Base-by-base conservation (phyloP, 306 rosid species). In the Cicer yamashitae region DNA sequence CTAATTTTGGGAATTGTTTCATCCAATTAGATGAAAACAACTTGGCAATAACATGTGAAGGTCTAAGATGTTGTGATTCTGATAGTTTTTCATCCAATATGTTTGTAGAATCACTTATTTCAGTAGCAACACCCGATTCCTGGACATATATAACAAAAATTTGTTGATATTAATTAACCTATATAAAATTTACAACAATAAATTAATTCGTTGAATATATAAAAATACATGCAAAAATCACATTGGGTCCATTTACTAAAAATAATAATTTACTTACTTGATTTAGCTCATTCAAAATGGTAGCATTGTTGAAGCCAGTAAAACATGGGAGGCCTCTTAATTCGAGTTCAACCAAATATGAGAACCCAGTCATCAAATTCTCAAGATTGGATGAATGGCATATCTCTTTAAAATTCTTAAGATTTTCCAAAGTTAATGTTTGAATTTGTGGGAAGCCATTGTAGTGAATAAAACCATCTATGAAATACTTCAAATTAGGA, bases 11-110 rank as follows among this genome's bases (percentile, higher is more conserved):
- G 7, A 65, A 43, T 2, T 65, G 5, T 43, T 43, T 5, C 52
- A 65, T 65, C 53, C 52, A 43, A 43, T 65, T 8, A 70, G 10
- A 63, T 40, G 69, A 63, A 41, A 63, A 63, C 20, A 63, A 63
- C 69, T 38, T 39, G 30, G 51, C 22, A 20, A 20, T 20, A 20
- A 20, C 22, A 20, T 20, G 22, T 20, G 22, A 20, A 1, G 22
- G 1, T 20, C 22, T 20, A 20, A 1, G 22, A 20, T 20, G 22
- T 20, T 20, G 22, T 20, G 22, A 20, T 20, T 20, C 22, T 20
- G 22, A 20, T 1, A 20, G 22, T 20, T 20, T 20, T 20, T 20
- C 22, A 20, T 20, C 22, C 22, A 20, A 20, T 20, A 20, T 20
- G 22, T 20, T 20, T 20, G 22, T 20, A 20, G 22, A 20, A 20